phyloP scores from a whole-genome alignment of 768 basidiomycete genomes.

The Tubosaeta sp. region DNA sequence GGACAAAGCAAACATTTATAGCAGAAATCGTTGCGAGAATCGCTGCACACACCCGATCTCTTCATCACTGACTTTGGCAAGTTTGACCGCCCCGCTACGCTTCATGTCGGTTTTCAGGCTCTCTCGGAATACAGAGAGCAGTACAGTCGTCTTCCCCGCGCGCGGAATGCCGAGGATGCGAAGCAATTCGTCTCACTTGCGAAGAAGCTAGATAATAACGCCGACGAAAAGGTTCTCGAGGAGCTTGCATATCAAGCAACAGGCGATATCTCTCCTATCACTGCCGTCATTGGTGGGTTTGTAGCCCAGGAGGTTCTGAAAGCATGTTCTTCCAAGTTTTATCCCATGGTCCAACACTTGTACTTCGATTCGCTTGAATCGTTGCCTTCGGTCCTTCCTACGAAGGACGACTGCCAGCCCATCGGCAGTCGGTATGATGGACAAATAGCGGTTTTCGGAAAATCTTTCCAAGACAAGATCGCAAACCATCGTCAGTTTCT shows the following conservation, averaged over 20 bases:
- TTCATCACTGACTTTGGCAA: constrained; percentile 98
- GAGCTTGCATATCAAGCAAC: constrained; percentile 89
- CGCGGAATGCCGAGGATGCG: constrained; percentile 82
- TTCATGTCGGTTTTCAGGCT: constrained; percentile 94
- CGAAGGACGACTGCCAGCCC: constrained; percentile 81
- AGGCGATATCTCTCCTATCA: constrained; percentile 85
- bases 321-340: constrained; percentile 96
- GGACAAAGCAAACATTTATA: constrained; percentile 1
- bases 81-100: constrained; percentile 85
- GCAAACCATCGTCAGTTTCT: constrained; percentile 89
- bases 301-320: constrained; percentile 98
- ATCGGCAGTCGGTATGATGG: constrained; percentile 83
- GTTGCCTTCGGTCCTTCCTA: constrained; percentile 68
- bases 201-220: constrained; percentile 71
- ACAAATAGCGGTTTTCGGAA: constrained; percentile 96
- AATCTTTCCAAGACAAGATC: constrained; percentile 87
- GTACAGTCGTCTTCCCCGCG: constrained; percentile 67
- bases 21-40: constrained; percentile 92
- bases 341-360: constrained; percentile 90
- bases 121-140: constrained; percentile 71
- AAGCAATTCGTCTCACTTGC: constrained; percentile 65
- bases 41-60: constrained; percentile 73
- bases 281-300: constrained; percentile 94
- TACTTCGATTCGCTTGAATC: constrained; percentile 99
- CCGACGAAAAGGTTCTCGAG: constrained; percentile 74